Evolutionary conservation across 805 yeast genomes (phyloP).

Genomic region (Wickerhamomyces xylosicus): DNA sequence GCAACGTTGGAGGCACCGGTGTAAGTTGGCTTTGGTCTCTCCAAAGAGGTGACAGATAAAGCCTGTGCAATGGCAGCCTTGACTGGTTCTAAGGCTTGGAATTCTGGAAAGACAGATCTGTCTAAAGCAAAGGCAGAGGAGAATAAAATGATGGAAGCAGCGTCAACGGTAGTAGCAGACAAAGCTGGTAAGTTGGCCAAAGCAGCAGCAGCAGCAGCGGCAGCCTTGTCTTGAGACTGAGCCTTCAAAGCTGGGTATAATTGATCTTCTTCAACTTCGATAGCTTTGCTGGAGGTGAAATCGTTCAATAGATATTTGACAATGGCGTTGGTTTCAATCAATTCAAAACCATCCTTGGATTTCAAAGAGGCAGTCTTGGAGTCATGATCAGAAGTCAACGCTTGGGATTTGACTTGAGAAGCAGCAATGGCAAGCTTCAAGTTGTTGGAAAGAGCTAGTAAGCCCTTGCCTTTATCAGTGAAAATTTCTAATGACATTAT

Average conservation of each 20-base stretch:
- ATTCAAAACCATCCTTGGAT: conserved; percentile 23
- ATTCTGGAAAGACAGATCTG: conserved; percentile 17
- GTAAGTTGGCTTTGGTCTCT: conserved; percentile 29
- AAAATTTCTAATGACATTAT: conserved; percentile 13
- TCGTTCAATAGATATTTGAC: conserved; percentile 51
- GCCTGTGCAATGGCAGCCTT: conserved; percentile 36
- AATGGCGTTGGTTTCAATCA: conserved; percentile 60
- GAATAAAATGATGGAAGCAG: conserved; percentile 49
- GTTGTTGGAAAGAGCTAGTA: conserved; percentile 14
- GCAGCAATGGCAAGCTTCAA: conserved; percentile 21
- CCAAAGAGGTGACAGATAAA: conserved; percentile 32
- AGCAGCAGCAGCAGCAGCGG: conserved; percentile 7
- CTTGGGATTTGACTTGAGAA: conserved; percentile 9
- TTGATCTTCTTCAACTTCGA: conserved; percentile 33
- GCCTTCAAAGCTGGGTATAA: conserved; percentile 28
- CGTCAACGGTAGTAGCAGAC: conserved; percentile 25
- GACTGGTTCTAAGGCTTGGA: conserved; percentile 25
- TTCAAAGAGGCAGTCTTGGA: conserved; percentile 6
- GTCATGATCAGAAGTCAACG: conserved; percentile 18
- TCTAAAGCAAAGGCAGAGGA: conserved; percentile 43
- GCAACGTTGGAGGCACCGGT: conserved; percentile 27
- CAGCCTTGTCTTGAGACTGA: conserved; percentile 17
- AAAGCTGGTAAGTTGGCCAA: conserved; percentile 6
- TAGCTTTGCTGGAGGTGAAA: conserved; percentile 26
- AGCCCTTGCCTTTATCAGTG: conserved; percentile 16